Evolutionary conservation across 2,329 filamentous ascomycete species (phyloP).

Genomic region (Aureobasidium sp.): DNA sequence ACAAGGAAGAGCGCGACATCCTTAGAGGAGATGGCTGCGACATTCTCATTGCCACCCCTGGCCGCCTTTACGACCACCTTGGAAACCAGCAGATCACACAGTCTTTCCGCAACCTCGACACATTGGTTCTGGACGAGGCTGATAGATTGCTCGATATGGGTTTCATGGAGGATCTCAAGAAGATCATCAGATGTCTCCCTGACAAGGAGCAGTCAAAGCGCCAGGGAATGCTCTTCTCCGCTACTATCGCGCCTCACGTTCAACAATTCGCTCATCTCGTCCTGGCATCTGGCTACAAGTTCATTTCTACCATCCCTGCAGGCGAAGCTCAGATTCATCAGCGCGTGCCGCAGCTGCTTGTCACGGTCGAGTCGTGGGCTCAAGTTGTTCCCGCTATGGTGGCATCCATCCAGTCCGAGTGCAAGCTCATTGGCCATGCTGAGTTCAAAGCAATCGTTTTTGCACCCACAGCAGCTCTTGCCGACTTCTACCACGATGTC

Average conservation of each 20-base stretch:
- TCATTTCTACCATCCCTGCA: constrained; percentile 35
- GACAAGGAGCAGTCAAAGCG: constrained; percentile 38
- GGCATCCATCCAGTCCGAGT: constrained; percentile 3
- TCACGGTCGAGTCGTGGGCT: constrained; percentile 23
- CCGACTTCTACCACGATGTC: constrained; percentile 26
- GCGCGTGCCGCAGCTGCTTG: constrained; percentile 38
- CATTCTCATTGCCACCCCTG: constrained; percentile 76
- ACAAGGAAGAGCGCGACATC: constrained; percentile 58
- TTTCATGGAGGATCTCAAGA: constrained; percentile 44
- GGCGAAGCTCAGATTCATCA: constrained; percentile 39
- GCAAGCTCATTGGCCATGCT: neutral
- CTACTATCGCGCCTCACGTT: constrained; percentile 37
- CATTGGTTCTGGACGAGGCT: constrained; percentile 56
- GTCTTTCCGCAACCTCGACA: constrained; percentile 35
- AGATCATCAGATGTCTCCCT: constrained; percentile 43
- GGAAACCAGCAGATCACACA: constrained; percentile 47
- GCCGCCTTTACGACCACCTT: constrained; percentile 78
- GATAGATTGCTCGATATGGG: constrained; percentile 67
- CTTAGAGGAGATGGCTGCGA: constrained; percentile 70
- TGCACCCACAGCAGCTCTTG: constrained; percentile 37
- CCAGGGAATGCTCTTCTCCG: constrained; percentile 43
- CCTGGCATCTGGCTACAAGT: constrained; percentile 33
- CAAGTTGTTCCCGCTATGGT: constrained; percentile 8
- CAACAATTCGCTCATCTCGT: constrained; percentile 36
- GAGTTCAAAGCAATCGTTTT: constrained; percentile 40